Base-by-base conservation (phyloP, 495 filamentous ascomycete genomes). In the Tuber aestivum region DNA sequence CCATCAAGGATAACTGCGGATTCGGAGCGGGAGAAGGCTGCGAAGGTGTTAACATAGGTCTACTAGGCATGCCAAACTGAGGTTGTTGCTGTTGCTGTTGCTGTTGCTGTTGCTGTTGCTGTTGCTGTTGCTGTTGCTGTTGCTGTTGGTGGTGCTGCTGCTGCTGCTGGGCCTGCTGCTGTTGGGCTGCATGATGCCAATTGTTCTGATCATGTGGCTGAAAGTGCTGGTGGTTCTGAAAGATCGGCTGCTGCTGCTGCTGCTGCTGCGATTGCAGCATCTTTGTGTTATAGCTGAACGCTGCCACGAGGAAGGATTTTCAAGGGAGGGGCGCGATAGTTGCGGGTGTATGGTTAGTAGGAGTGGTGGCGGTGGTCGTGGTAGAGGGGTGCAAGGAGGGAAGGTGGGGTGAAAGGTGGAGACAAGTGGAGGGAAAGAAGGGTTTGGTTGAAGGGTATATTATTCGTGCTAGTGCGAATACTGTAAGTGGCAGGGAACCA, bases 1-100 rank as follows among this genome's bases (percentile, higher is more conserved):
- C 83, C 85, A 77, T 85, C 86, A 83, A 88, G 85, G 80, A 87
- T 87, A 82, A 91, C 89, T 78, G 86, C 86, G 72, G 86, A 85
- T 71, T 88, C 85, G 73, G 88, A 82, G 73, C 85, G 79, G 77
- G 84, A 79, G 73, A 86, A 82, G 82, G 70, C 6, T 79, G 73
- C 14, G 73, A 81, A 18, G 79, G 82, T 40, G 76, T 80, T 21
- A 70, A 45, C 23, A 83, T 72, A 35, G 73, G 76, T 41, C 75
- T 74, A 70, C 78, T 81, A 27, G 74, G 80, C 37, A 80, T 74
- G 61, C 80, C 72, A 38, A 80, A 80, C 71, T 83, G 81, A 12
- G 74, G 79, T 6, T 82, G 80, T 10, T 78, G 76, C 14, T 79
- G 77, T 10, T 75, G 74, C 20, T 77, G 78, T 27, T 82, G 80